Evolutionary conservation across 2,329 filamentous ascomycete genomes (phyloP).

Genomic region (Daldinia sp.): DNA sequence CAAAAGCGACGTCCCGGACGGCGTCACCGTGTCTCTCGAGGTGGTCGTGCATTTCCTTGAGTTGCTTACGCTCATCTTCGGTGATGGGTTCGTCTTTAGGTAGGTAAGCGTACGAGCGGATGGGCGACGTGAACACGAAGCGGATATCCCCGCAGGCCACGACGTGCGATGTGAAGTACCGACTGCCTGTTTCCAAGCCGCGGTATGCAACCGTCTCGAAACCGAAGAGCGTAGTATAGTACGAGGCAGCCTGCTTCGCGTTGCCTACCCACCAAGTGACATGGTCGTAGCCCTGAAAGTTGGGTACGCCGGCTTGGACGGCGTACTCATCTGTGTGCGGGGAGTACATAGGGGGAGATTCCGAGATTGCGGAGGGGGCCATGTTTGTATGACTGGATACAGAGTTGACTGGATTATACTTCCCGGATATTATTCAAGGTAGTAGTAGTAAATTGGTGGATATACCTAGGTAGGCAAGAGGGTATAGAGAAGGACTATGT

Average conservation of each 20-base stretch:
- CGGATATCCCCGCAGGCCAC: slow-evolving; percentile 80
- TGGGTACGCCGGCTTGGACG: slow-evolving; percentile 62
- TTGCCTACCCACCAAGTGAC: slow-evolving; percentile 98
- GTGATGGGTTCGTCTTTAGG: slow-evolving; percentile 71
- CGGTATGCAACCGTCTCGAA: slow-evolving; percentile 86
- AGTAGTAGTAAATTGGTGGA: not conserved
- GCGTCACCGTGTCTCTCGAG: slow-evolving; percentile 91
- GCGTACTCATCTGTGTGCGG: slow-evolving; percentile 65
- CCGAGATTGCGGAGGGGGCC: slow-evolving; percentile 70
- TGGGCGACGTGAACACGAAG: slow-evolving; percentile 86
- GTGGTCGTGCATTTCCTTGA: slow-evolving; percentile 83
- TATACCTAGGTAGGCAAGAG: not conserved
- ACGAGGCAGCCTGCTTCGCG: slow-evolving; percentile 92
- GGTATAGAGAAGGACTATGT: not conserved
- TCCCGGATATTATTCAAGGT: not conserved
- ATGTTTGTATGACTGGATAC: slow-evolving; percentile 56
- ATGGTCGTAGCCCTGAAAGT: slow-evolving; percentile 89
- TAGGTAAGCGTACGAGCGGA: slow-evolving; percentile 71
- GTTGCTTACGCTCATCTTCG: slow-evolving; percentile 71
- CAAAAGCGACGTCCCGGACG: slow-evolving; percentile 95
- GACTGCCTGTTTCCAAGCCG: slow-evolving; percentile 88
- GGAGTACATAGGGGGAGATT: slow-evolving; percentile 61
- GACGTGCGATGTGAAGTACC: slow-evolving; percentile 85
- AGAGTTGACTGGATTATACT: not conserved
- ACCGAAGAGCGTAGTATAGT: slow-evolving; percentile 88